Evolutionary conservation across 176 grass and related monocot species (phyloP), one percentile per base, ranked within the genome.

Genomic region (Ensete ventricosum): DNA sequence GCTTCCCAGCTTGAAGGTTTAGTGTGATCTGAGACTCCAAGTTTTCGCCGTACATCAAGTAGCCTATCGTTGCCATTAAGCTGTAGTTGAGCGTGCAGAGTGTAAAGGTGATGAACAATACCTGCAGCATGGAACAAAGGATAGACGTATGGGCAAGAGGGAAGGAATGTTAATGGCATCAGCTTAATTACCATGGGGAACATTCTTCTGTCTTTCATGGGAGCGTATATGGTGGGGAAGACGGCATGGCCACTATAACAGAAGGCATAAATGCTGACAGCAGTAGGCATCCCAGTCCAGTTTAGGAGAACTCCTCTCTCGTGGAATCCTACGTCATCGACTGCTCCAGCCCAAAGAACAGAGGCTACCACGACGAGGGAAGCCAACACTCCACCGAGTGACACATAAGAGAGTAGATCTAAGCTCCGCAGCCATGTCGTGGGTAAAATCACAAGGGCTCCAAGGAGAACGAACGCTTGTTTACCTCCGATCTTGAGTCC

Each of bases 21-120:
- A 96, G 79, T 14, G 89, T 96, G 54, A 96, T 84, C 29, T 96
- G 93, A 21, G 93, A 96, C 50, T 73, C 63, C 22, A 96, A 50
- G 5, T 84, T 84, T 27, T 82, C 17, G 0, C 93, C 93, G 50
- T 84, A 96, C 93, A 96, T 96, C 69, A 90, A 68, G 85, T 96
- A 96, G 75, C 93, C 93, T 1, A 92, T 50, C 25, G 83, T 52
- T 16, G 89, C 89, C 74, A 86, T 92, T 9, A 92, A 43, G 14
- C 83, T 89, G 8, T 92, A 92, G 43, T 74, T 87, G 54, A 96
- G 11, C 21, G 89, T 88, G 81, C 87, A 92, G 69, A 92, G 55
- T n/a, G 78, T 52, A 73, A 96, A 96, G 55, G 83, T 88, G 69
- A 82, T 16, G 70, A 92, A 52, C 59, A 96, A 65, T 34, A 90